These are phyloP conservation scores for Candida loeiensis DNA, from an alignment of 805 yeast species.

Conservation along the genomic window DNA sequence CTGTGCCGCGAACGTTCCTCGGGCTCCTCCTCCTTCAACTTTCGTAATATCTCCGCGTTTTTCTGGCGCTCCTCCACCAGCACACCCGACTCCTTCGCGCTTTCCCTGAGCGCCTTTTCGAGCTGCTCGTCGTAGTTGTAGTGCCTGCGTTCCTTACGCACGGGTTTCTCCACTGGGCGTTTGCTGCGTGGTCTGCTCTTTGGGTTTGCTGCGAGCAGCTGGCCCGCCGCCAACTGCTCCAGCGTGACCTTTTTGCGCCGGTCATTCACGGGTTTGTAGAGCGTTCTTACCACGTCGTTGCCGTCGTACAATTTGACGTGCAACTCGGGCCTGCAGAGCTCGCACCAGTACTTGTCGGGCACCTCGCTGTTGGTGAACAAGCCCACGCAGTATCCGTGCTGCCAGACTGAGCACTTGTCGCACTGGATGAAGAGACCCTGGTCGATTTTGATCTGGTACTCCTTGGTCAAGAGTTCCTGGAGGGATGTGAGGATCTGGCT, in stretches of 20 bases:
- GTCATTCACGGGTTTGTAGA: constrained; percentile 42
- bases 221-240: constrained; percentile 14
- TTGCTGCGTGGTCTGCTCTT: constrained; percentile 22
- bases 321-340: constrained; percentile 78
- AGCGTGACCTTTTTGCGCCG: constrained; percentile 33
- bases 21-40: constrained; percentile 13
- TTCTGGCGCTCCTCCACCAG: constrained; percentile 23
- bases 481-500: constrained; percentile 24
- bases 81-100: constrained; percentile 47
- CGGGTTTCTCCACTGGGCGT: constrained; percentile 14
- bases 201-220: constrained; percentile 14
- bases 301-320: constrained; percentile 50
- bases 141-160: constrained; percentile 32
- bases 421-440: constrained; percentile 75
- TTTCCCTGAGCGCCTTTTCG: constrained; percentile 52
- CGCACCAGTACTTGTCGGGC: constrained; percentile 96
- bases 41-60: too few relatives aligned
- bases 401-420: constrained; percentile 94
- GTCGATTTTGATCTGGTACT: constrained; percentile 39
- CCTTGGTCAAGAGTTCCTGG: constrained; percentile 23
- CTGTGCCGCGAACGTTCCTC: not conserved
- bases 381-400: constrained; percentile 95
- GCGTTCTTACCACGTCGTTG: constrained; percentile 26
- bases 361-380: constrained; percentile 67
- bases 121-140: constrained; percentile 40